Evolutionary conservation across 352 stramenopile species (phyloP).

Genomic region (Phytophthora pseudosyringae): DNA sequence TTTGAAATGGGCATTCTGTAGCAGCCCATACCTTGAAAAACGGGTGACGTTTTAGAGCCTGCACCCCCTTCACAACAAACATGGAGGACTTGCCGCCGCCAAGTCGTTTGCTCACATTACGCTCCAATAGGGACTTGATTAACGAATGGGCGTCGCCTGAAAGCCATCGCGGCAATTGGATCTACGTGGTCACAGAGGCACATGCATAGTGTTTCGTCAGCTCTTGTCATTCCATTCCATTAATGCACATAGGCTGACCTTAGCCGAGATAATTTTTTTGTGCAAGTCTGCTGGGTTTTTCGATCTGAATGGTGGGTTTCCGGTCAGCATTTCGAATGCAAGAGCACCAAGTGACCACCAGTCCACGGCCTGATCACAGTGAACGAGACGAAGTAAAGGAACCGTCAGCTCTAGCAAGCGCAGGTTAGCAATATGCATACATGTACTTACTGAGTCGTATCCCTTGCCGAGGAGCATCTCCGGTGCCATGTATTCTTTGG

Average conservation of each 20-base stretch:
- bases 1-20: background rate
- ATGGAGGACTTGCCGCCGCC: slow-evolving; percentile 95
- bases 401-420: slow-evolving; percentile 9
- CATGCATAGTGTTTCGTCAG: background rate
- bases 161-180: slow-evolving; percentile 83
- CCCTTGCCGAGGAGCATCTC: slow-evolving; percentile 87
- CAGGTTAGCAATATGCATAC: background rate
- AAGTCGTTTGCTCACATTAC: slow-evolving; percentile 95
- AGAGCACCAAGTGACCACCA: slow-evolving; percentile 88
- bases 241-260: slow-evolving; percentile 35
- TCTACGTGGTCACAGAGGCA: slow-evolving; percentile 30
- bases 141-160: slow-evolving; percentile 92
- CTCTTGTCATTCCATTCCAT: background rate
- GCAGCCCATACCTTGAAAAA: slow-evolving; percentile 91
- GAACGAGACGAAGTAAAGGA: background rate
- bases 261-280: slow-evolving; percentile 80
- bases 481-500: slow-evolving; percentile 89
- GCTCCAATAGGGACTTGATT: slow-evolving; percentile 96
- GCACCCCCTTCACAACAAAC: slow-evolving; percentile 97
- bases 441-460: slow-evolving; percentile 66
- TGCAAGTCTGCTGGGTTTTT: slow-evolving; percentile 78
- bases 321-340: slow-evolving; percentile 82
- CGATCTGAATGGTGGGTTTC: slow-evolving; percentile 72
- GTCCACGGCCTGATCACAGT: slow-evolving; percentile 62
- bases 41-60: slow-evolving; percentile 93